Base-by-base conservation (phyloP, 768 basidiomycete species). In the Scleroderma citrinum region DNA sequence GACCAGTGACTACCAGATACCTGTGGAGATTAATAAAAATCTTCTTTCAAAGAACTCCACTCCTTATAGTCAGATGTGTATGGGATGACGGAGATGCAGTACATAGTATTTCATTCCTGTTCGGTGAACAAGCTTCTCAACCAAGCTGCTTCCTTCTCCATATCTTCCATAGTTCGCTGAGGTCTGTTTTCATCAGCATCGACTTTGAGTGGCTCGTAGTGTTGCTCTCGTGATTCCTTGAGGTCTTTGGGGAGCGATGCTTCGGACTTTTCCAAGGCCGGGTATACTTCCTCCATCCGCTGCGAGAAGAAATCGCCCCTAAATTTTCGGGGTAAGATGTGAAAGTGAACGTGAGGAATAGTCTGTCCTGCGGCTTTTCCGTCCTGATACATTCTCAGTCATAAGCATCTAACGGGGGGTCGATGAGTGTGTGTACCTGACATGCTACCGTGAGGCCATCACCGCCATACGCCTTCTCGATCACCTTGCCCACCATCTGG, bases 371-470 rank as follows among this genome's bases (percentile, higher is more conserved):
- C 88, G 13, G 87, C 88, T 52, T 75, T 76, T 12, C 94, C 93
- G 60, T 97, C 92, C 89, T 92, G 44, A n/a, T 5, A 30, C 29
- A 12, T 4, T 20, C n/a, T 56, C 13, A 29, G 54, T 29, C 52
- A 46, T 46, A 34, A 35, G 37, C 40, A 50, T 24, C 23, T 1
- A 19, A 3, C 16, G 12, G 11, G 38, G 48, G 2, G 19, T 12
- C 30, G 52, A 26, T 26, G 47, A 43, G 58, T 16, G 10, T 26
- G 53, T 63, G 21, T 61, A 90, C 94, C 79, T 97, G 95, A 56
- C 88, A 87, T 7, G 92, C 90, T 32, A 97, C 72, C 8, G 92
- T 97, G 60, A 97, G 72, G 3, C 77, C 84, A 56, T 95, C 84
- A 3, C 84, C 92, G 2, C 76, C 77, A 63, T 92, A 98, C 3